phyloP scores from a whole-genome alignment of 345 rosid genomes.

The Populus deltoides region DNA sequence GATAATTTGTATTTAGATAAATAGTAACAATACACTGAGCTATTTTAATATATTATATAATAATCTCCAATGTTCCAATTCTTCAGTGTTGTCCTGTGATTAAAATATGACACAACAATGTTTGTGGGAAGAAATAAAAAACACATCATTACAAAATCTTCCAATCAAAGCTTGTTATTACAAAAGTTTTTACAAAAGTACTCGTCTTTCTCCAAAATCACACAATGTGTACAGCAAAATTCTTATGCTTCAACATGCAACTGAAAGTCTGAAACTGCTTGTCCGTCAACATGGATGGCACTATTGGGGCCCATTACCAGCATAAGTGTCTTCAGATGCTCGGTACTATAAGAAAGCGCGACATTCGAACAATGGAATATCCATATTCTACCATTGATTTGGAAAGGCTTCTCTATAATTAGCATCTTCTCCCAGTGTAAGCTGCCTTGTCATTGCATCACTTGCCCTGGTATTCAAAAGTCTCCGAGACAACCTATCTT shows the following conservation, averaged over 20 bases:
- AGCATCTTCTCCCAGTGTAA: conserved; percentile 53
- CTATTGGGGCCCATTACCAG: neutral
- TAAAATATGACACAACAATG: neutral
- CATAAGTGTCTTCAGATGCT: neutral
- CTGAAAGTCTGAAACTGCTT: neutral
- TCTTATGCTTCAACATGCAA: neutral
- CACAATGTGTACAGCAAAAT: neutral
- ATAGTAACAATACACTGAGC: no score
- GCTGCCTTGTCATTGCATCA: conserved; percentile 48
- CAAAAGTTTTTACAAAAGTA: neutral
- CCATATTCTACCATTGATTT: conserved; percentile 68
- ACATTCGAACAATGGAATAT: neutral
- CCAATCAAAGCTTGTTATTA: neutral
- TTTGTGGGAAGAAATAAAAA: neutral
- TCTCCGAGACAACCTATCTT: conserved; percentile 57
- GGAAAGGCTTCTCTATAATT: conserved; percentile 66
- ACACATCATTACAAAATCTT: neutral
- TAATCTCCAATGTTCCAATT: neutral
- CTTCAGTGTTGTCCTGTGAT: neutral
- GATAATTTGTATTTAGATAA: no score
- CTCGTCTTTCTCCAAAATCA: neutral
- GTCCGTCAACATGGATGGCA: neutral
- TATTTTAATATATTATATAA: no score
- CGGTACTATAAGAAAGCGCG: neutral
- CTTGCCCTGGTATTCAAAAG: conserved; percentile 48